These are phyloP conservation scores for Microcos paniculata DNA, from an alignment of 345 rosid species.

Conservation along the genomic window DNA sequence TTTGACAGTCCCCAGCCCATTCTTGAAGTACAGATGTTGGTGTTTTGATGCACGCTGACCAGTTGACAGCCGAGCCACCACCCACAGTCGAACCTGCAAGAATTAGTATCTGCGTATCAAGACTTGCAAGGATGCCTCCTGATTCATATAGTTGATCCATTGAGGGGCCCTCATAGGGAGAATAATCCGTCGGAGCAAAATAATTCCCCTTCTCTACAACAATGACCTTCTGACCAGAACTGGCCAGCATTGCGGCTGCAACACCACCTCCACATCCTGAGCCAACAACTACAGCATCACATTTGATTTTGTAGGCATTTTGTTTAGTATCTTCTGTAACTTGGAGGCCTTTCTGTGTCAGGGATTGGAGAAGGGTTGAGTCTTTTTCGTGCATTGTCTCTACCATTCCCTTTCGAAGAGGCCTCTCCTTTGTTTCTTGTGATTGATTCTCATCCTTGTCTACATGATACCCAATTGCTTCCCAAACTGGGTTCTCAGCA, in stretches of 20 bases:
- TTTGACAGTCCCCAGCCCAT: slow-evolving; percentile 56
- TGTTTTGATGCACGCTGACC: slow-evolving; percentile 86
- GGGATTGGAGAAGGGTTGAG: slow-evolving; percentile 42
- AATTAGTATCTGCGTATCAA: slow-evolving; percentile 36
- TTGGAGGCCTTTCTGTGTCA: slow-evolving; percentile 57
- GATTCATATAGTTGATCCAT: slow-evolving; percentile 51
- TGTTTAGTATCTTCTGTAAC: slow-evolving; percentile 29
- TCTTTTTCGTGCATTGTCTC: slow-evolving; percentile 55
- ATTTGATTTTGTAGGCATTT: slow-evolving; percentile 47
- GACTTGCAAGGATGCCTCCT: slow-evolving; percentile 56
- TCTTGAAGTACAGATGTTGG: slow-evolving; percentile 64
- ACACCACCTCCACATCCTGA: slow-evolving; percentile 98
- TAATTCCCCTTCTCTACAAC: slow-evolving; percentile 86
- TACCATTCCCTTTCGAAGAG: slow-evolving; percentile 68
- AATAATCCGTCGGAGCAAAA: slow-evolving; percentile 48
- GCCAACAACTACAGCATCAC: slow-evolving; percentile 76
- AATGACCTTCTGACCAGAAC: slow-evolving; percentile 65
- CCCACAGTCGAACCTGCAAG: slow-evolving; percentile 85
- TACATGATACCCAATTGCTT: slow-evolving; percentile 59
- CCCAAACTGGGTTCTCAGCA: slow-evolving; percentile 72
- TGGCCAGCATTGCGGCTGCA: slow-evolving; percentile 78
- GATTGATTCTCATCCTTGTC: slow-evolving; percentile 22
- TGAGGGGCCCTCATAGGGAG: slow-evolving; percentile 69
- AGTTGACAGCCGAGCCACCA: slow-evolving; percentile 87
- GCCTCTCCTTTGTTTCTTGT: slow-evolving; percentile 40